These are phyloP conservation scores for Apiotrichum gracile DNA, from an alignment of 1,284 basidiomycete genomes.

Conservation along the genomic window DNA sequence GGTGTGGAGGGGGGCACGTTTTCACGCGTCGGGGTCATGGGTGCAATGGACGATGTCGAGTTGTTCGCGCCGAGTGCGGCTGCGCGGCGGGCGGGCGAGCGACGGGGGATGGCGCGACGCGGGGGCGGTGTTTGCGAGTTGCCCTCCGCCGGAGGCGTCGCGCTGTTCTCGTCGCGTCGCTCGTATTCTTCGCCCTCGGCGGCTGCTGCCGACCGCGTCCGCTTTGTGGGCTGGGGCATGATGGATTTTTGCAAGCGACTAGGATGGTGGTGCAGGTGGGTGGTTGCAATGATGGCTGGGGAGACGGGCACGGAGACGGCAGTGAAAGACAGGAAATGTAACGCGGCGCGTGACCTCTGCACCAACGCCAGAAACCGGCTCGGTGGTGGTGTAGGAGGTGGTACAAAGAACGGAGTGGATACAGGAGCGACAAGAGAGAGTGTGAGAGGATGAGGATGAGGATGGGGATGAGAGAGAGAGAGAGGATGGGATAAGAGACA, in stretches of 20 bases:
- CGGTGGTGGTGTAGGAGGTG: neutral
- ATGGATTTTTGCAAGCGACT: neutral
- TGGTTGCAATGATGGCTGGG: neutral
- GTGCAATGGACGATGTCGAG: neutral
- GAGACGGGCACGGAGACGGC: neutral
- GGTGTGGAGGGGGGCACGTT: slow-evolving; percentile 8
- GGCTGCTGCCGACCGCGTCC: slow-evolving; percentile 16
- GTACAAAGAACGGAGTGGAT: neutral
- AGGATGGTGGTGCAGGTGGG: no score
- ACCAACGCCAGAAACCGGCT: neutral
- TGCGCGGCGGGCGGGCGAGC: slow-evolving; percentile 1
- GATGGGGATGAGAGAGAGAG: neutral
- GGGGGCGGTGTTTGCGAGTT: slow-evolving; percentile 2
- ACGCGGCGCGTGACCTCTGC: no score
- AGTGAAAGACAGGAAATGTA: neutral
- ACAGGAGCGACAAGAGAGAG: neutral
- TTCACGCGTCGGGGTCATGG: neutral
- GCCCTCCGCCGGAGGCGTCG: neutral
- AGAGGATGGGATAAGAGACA: neutral
- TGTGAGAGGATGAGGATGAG: neutral
- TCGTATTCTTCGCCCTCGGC: slow-evolving; percentile 4
- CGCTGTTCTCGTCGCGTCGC: neutral
- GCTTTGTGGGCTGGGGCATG: slow-evolving; percentile 18
- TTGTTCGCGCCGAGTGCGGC: neutral
- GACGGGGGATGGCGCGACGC: slow-evolving; percentile 5